Percentiles rank a stretch among this genome's conserved stretches.
These are phyloP conservation scores for Nemania diffusa DNA, from an alignment of 2,329 filamentous ascomycete genomes.

Conservation along the genomic window DNA sequence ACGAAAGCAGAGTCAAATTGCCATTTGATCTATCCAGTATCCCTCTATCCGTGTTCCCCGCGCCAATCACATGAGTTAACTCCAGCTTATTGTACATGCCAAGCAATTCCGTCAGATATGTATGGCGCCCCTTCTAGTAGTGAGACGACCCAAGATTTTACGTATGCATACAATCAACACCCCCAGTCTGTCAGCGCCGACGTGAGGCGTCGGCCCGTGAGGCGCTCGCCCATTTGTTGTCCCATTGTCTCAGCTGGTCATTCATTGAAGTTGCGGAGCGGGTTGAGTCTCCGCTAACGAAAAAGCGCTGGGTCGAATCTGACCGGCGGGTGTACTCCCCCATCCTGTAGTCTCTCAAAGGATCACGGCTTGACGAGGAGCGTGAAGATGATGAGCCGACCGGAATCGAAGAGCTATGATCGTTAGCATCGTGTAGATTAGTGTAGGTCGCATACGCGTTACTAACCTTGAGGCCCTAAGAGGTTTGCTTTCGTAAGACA, in stretches of 20 bases:
- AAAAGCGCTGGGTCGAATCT: slow-evolving; percentile 36
- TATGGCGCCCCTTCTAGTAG: not conserved
- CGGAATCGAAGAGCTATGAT: slow-evolving; percentile 12
- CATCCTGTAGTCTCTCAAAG: slow-evolving; percentile 17
- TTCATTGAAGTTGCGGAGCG: slow-evolving; percentile 33
- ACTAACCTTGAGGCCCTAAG: slow-evolving; percentile 19
- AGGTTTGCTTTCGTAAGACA: slow-evolving; percentile 10
- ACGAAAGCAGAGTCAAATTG: slow-evolving; percentile 4
- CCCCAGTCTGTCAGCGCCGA: slow-evolving; percentile 8
- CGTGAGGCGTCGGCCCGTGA: slow-evolving; percentile 24
- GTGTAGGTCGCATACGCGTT: not conserved
- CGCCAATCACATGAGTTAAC: slow-evolving; percentile 15
- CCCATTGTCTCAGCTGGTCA: slow-evolving; percentile 35
- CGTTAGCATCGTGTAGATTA: slow-evolving; percentile 16
- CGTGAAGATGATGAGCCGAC: slow-evolving; percentile 16
- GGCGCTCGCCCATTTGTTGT: slow-evolving; percentile 27
- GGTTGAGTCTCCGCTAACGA: slow-evolving; percentile 38
- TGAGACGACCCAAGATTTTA: not conserved
- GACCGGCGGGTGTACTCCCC: slow-evolving; percentile 11
- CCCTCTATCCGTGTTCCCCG: slow-evolving; percentile 22
- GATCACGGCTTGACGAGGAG: not conserved
- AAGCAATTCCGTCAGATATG: slow-evolving; percentile 13
- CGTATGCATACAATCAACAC: not conserved
- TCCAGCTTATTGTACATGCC: slow-evolving; percentile 30
- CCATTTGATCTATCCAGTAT: slow-evolving; percentile 24